A percentile compares a stretch with the other conserved stretches of the same genome.
Conservation (phyloP, 495 filamentous ascomycete genomes). For the Clavariopsis aquatica region DNA sequence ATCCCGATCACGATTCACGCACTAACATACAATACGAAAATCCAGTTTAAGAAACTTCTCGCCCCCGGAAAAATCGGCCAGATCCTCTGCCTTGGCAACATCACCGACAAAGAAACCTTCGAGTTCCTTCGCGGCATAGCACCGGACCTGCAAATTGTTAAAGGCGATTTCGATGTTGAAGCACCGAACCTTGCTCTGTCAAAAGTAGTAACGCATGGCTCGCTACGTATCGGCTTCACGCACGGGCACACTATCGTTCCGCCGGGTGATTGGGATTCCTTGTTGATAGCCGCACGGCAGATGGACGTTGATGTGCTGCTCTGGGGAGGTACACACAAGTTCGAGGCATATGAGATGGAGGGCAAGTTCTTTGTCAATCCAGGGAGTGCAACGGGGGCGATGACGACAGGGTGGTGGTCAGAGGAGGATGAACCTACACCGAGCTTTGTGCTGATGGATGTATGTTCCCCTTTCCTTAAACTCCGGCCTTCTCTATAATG, state of each 20-base stretch:
- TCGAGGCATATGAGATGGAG: conserved; percentile 98
- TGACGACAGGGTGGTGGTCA: conserved; percentile 69
- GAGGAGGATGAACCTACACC: conserved; percentile 82
- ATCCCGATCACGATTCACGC: conserved; percentile 17
- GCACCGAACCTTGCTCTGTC: conserved; percentile 86
- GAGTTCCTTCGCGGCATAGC: conserved; percentile 90
- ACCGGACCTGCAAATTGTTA: conserved; percentile 93
- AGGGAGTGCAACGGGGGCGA: conserved; percentile 87
- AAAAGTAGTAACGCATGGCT: conserved; percentile 92
- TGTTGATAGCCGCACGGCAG: conserved; percentile 90
- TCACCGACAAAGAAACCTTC: conserved; percentile 91
- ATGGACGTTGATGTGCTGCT: conserved; percentile 96
- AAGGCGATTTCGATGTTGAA: conserved; percentile 90
- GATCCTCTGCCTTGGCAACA: conserved; percentile 94
- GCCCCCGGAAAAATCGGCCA: conserved; percentile 97
- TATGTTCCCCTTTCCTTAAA: conserved; percentile 43
- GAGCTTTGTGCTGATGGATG: conserved; percentile 99
- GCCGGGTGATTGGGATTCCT: conserved; percentile 82
- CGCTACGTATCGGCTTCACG: conserved; percentile 90
- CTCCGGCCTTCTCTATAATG: neutral
- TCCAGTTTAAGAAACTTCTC: conserved; percentile 95
- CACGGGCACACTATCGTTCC: conserved; percentile 96
- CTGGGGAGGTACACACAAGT: conserved; percentile 96
- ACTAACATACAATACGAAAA: conserved; percentile 12
- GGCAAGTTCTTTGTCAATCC: conserved; percentile 99